Evolutionary conservation across 1,284 basidiomycete species (phyloP).

Genomic region (Coniferiporia weirii): DNA sequence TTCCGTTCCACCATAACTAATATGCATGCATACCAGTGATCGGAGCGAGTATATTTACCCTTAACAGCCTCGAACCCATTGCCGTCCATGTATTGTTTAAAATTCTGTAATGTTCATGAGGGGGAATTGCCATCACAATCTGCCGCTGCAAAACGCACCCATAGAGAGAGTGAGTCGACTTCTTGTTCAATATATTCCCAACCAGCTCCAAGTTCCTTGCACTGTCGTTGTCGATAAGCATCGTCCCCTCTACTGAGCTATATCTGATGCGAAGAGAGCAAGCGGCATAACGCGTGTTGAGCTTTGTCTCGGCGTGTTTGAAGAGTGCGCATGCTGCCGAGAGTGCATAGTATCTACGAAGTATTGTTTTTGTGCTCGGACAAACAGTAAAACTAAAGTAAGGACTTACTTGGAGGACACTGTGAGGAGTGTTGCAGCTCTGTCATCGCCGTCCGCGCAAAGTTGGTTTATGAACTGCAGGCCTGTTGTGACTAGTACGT

Average conservation of each 20-base stretch:
- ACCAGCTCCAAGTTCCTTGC: slow-evolving; percentile 85
- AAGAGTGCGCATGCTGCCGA: slow-evolving; percentile 83
- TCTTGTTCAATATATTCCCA: slow-evolving; percentile 61
- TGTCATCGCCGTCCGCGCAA: slow-evolving; percentile 70
- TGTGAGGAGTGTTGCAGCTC: slow-evolving; percentile 69
- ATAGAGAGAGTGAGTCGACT: slow-evolving; percentile 63
- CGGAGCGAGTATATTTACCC: slow-evolving; percentile 81
- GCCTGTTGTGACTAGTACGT: slow-evolving; percentile 41
- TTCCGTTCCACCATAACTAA: background rate
- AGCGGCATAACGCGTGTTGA: slow-evolving; percentile 66
- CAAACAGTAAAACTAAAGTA: slow-evolving; percentile 14
- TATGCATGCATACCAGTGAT: slow-evolving; percentile 51
- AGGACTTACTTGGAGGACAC: slow-evolving; percentile 67
- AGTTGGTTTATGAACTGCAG: slow-evolving; percentile 73
- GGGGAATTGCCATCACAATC: background rate
- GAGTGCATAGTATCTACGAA: slow-evolving; percentile 75
- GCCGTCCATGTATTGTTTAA: slow-evolving; percentile 83
- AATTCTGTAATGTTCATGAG: slow-evolving; percentile 33
- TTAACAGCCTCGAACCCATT: slow-evolving; percentile 78
- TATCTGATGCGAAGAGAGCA: slow-evolving; percentile 78
- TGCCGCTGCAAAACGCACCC: slow-evolving; percentile 45
- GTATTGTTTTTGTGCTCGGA: background rate
- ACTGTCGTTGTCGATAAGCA: slow-evolving; percentile 89
- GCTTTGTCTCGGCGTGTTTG: slow-evolving; percentile 64
- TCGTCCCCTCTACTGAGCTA: slow-evolving; percentile 77